Percentiles rank a stretch among this genome's conserved stretches.
These are phyloP conservation scores for Globisporangium uncinulatum DNA, from an alignment of 352 stramenopile species.

Conservation along the genomic window DNA sequence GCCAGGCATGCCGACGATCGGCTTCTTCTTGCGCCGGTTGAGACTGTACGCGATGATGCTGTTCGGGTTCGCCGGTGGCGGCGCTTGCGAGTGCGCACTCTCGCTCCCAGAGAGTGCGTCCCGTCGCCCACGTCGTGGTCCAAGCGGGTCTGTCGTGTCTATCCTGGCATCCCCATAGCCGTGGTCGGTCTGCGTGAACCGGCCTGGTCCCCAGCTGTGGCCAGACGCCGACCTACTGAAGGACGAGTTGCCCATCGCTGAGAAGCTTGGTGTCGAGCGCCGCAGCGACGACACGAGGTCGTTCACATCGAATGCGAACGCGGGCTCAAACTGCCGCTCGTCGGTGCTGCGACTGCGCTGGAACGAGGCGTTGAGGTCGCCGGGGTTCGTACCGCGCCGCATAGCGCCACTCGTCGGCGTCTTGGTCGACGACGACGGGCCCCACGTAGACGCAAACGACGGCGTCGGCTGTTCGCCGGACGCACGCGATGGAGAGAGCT, in stretches of 20 bases:
- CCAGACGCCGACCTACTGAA: constrained; percentile 15
- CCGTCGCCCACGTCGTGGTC: constrained; percentile 27
- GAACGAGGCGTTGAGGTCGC: constrained; percentile 41
- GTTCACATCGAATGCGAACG: constrained; percentile 56
- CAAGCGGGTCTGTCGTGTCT: constrained; percentile 18
- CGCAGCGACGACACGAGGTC: constrained; percentile 28
- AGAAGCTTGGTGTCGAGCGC: constrained; percentile 14
- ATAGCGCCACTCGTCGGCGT: constrained; percentile 15
- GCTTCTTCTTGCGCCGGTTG: constrained; percentile 57
- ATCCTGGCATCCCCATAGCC: constrained; percentile 17
- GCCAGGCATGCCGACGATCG: constrained; percentile 33
- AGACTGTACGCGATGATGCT: constrained; percentile 54
- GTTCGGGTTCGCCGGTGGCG: constrained; percentile 16
- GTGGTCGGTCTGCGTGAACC: constrained; percentile 12
- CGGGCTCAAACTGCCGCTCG: constrained; percentile 32
- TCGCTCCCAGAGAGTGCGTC: constrained; percentile 36
- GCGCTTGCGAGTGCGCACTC: constrained; percentile 16
- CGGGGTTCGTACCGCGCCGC: constrained; percentile 26
- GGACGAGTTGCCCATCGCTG: constrained; percentile 15
- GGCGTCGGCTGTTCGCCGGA: background rate
- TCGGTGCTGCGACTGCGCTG: constrained; percentile 7
- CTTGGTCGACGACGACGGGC: constrained; percentile 17
- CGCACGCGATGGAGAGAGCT: constrained; percentile 19
- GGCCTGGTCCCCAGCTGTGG: constrained; percentile 4
- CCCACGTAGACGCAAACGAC: constrained; percentile 15